phyloP scores from a whole-genome alignment of 2,329 filamentous ascomycete species.

The Curvularia hawaiiensis region DNA sequence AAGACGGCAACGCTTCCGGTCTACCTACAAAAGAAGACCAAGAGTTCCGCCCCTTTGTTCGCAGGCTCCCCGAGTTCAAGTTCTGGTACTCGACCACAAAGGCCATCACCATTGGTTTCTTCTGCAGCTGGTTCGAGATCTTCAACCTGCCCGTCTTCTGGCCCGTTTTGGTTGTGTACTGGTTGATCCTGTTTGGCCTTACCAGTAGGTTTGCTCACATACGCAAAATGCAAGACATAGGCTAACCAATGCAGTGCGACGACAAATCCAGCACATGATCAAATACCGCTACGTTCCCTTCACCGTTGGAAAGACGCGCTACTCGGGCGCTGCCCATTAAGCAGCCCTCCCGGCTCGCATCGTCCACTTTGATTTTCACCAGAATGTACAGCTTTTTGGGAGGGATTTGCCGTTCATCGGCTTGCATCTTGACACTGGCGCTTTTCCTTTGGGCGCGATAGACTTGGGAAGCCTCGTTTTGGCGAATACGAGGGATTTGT shows the following conservation, averaged over 20 bases:
- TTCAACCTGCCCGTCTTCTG: constrained; percentile 99
- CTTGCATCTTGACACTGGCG: constrained; percentile 23
- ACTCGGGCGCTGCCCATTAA: constrained; percentile 36
- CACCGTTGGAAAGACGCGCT: constrained; percentile 76
- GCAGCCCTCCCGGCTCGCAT: background rate
- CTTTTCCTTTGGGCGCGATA: constrained; percentile 28
- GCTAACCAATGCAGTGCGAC: constrained; percentile 71
- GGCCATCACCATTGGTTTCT: constrained; percentile 80
- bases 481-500: constrained; percentile 18
- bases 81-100: constrained; percentile 98
- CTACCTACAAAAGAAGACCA: constrained; percentile 96
- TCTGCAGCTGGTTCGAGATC: constrained; percentile 89
- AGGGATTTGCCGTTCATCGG: constrained; percentile 10
- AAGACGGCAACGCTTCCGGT: constrained; percentile 78
- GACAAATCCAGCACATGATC: constrained; percentile 99
- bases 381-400: constrained; percentile 6
- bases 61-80: constrained; percentile 97
- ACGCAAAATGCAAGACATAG: background rate
- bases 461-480: constrained; percentile 23
- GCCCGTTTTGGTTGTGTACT: constrained; percentile 98
- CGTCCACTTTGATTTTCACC: constrained; percentile 9
- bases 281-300: constrained; percentile 99
- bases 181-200: constrained; percentile 93
- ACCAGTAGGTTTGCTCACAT: constrained; percentile 71
- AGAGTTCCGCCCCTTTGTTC: constrained; percentile 97